These are phyloP conservation scores for Melampsora americana DNA, from an alignment of 1,284 basidiomycete species.

Conservation along the genomic window DNA sequence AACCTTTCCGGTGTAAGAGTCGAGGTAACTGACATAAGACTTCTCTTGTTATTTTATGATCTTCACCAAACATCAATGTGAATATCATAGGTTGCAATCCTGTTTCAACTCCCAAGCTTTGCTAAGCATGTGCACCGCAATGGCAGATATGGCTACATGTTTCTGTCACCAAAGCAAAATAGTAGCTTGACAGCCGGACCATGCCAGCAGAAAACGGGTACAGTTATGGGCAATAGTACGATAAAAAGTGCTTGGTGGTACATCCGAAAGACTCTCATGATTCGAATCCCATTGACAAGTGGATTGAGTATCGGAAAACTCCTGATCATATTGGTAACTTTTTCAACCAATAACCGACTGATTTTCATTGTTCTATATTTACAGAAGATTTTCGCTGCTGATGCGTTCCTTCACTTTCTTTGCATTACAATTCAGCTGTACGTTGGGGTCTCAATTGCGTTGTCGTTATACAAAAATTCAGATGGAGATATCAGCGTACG, in stretches of 20 bases:
- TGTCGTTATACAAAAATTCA: slow-evolving; percentile 26
- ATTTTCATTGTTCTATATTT: background rate
- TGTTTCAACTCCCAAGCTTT: background rate
- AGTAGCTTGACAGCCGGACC: background rate
- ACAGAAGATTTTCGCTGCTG: background rate
- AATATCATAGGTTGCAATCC: background rate
- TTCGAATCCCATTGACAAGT: background rate
- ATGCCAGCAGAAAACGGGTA: background rate
- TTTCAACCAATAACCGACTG: too few relatives aligned
- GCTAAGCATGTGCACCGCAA: too few relatives aligned
- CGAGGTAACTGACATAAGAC: too few relatives aligned
- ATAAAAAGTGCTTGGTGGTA: background rate
- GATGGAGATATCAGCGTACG: slow-evolving; percentile 8
- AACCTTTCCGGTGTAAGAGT: too few relatives aligned
- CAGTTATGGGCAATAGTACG: background rate
- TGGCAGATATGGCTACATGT: background rate
- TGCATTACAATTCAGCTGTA: slow-evolving; percentile 20
- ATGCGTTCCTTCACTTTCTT: slow-evolving; percentile 3
- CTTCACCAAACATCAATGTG: background rate
- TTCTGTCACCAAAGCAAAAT: background rate
- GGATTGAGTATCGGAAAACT: background rate
- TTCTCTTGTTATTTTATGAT: background rate
- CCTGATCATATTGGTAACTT: background rate
- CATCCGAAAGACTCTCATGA: background rate
- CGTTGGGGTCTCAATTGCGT: slow-evolving; percentile 6